Evolutionary conservation across 345 rosid species (phyloP), one percentile per base, ranked within the genome.

Genomic region (Sisymbrium altissimum): DNA sequence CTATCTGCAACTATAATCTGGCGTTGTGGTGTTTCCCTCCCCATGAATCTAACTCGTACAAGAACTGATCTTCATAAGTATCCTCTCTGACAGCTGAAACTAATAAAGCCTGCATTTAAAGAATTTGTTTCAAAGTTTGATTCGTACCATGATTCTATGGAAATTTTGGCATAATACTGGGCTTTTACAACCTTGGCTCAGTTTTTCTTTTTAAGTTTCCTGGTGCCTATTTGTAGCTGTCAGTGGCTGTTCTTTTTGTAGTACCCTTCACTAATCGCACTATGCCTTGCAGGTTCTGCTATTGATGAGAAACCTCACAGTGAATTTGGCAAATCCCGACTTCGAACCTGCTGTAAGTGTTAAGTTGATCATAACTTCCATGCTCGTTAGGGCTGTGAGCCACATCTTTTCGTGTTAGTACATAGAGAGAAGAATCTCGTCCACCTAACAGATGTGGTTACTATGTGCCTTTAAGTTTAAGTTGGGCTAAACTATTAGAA

Each of bases 261-360:
- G 60, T 33, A 44, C 38, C 66, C 46, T 29, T 77, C 46, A 55
- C 39, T 77, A 56, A 77, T 39, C 12, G 35, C 72, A 36, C 6
- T 66, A 32, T 33, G 50, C 82, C 56, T 60, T 9, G 64, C 85
- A 94, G 98, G 96, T 89, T 73, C 72, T 94, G 64, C 77, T 94
- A 86, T 76, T 94, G 86, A 94, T 94, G 97, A 87, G 97, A 83
- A 94, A 94, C 76, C 95, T 94, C 56, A 87, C 97, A 46, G 85
- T 91, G 78, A 94, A 94, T 79, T 81, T 94, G 62, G 74, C 86
- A 29, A 89, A 92, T 74, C 97, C 97, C 3, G 90, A 88, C 78
- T 94, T 89, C 54, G 96, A 91, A 86, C 93, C 91, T 83, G 83
- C 87, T 68, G 98, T 89, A 73, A 89, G 97, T 88, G 68, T 48